A percentile compares a stretch with the other conserved stretches of the same genome.
These are phyloP conservation scores for Xylaria grammica DNA, from an alignment of 495 filamentous ascomycete species.

Conservation along the genomic window DNA sequence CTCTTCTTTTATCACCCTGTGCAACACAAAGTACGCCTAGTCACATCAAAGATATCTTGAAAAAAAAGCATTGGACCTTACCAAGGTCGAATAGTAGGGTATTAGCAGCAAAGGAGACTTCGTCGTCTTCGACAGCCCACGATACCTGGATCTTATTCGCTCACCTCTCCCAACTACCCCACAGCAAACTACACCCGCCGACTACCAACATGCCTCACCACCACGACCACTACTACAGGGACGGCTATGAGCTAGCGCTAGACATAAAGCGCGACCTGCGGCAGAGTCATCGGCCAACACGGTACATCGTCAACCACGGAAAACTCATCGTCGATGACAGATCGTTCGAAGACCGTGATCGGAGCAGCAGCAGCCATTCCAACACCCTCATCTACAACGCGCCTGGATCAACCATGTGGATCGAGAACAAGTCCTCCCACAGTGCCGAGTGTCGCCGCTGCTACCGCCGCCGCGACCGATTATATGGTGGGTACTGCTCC, in stretches of 20 bases:
- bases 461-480: slow-evolving; percentile 17
- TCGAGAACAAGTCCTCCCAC: slow-evolving; percentile 4
- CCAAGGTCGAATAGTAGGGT: neutral
- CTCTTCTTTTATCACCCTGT: neutral
- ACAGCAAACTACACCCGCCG: neutral
- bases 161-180: neutral
- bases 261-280: slow-evolving; percentile 17
- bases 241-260: slow-evolving; percentile 18
- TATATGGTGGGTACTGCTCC: slow-evolving; percentile 28
- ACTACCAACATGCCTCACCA: slow-evolving; percentile 26
- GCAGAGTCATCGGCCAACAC: slow-evolving; percentile 18
- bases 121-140: neutral
- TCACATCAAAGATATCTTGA: neutral
- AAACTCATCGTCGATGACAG: slow-evolving; percentile 25
- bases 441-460: slow-evolving; percentile 34
- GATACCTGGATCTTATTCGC: neutral
- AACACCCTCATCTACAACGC: slow-evolving; percentile 41
- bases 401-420: slow-evolving; percentile 27
- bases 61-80: neutral
- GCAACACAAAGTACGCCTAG: neutral
- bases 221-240: slow-evolving; percentile 3
- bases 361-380: slow-evolving; percentile 12
- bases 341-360: slow-evolving; percentile 2
- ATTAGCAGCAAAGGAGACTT: neutral
- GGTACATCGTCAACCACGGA: slow-evolving; percentile 34